Base-by-base conservation (phyloP, 768 basidiomycete species). In the Hypsizygus marmoreus region DNA sequence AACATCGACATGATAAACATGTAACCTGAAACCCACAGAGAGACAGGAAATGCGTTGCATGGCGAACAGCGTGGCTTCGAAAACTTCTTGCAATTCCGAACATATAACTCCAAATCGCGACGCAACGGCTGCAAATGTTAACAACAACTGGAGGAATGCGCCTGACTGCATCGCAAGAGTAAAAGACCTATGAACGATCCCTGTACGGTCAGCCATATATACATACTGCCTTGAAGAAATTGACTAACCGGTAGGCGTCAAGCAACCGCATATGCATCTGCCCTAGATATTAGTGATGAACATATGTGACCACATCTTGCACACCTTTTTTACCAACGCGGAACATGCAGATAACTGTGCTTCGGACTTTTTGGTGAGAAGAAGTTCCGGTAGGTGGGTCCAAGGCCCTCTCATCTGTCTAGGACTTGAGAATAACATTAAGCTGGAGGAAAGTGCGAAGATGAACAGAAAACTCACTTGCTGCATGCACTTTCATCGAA, bases 121-220 rank as follows among this genome's bases (percentile, higher is more conserved):
- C 33, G 76, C 66, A 29, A 88, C 75, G 10, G 81, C 86, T 17
- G 73, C 68, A 31, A 91, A 70, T 4, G 79, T 68, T 35, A 92
- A 58, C n/a, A 84, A 64, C 12, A 88, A 59, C 50, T 86, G 84
- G 10, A 86, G 69, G 56, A 92, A 92, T 13, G 87, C 82, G 13
- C 84, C 87, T 1, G 80, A 76, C 59, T 85, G 86, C 73, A 91
- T 77, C 25, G 79, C 76, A 19, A 82, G 69, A 22, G 71, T 65
- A 47, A 89, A 81, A 22, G 76, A 76, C 34, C 88, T 91, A 50
- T 6, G 38, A 33, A 25, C 19, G 16, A 12, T 16, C 11, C n/a
- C n/a, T n/a, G n/a, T n/a, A n/a, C n/a, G n/a, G n/a, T 14, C 24
- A 17, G 39, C 33, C 43, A 13, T 29, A 38, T 14, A 43, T 29